Evolutionary conservation across 2,329 filamentous ascomycete genomes (phyloP), one percentile per base, ranked within the genome.

Genomic region (Byssochlamys sp.): DNA sequence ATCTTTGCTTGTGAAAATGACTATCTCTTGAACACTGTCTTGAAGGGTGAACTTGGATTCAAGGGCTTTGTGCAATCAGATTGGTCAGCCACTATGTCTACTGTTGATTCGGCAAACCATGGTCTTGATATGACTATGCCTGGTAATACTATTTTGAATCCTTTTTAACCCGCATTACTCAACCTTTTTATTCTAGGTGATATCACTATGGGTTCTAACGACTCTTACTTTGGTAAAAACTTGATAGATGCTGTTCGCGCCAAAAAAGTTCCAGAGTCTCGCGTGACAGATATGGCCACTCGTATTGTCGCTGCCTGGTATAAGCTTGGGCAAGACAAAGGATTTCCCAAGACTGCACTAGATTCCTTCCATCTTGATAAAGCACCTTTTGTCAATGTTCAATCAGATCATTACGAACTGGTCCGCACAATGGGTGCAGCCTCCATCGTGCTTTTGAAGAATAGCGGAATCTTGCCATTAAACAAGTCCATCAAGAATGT

Each of bases 121-220:
- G 33, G 78, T 75, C 57, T 74, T 76, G 72, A 94, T 71, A 90
- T 92, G 88, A 80, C 81, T 24, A 92, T 92, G 89, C 88, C 88
- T 1, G 88, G n/a, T n/a, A n/a, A n/a, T n/a, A n/a, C n/a, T n/a
- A n/a, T n/a, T n/a, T n/a, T n/a, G n/a, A n/a, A n/a, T n/a, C n/a
- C n/a, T n/a, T n/a, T n/a, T n/a, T n/a, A n/a, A n/a, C n/a, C n/a
- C n/a, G n/a, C n/a, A n/a, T n/a, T n/a, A 89, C 55, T 29, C 61
- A 28, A 59, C 28, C 54, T 71, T 63, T 2, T 55, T 12, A 33
- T n/a, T n/a, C n/a, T n/a, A n/a, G n/a, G n/a, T n/a, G n/a, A n/a
- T n/a, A n/a, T n/a, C n/a, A 73, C 70, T 31, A 78, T 78, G 75
- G 77, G 76, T 3, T n/a, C n/a, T n/a, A n/a, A n/a, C n/a, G n/a